Base-by-base conservation (phyloP, 2,329 filamentous ascomycete genomes). In the Monosporascus ibericus region DNA sequence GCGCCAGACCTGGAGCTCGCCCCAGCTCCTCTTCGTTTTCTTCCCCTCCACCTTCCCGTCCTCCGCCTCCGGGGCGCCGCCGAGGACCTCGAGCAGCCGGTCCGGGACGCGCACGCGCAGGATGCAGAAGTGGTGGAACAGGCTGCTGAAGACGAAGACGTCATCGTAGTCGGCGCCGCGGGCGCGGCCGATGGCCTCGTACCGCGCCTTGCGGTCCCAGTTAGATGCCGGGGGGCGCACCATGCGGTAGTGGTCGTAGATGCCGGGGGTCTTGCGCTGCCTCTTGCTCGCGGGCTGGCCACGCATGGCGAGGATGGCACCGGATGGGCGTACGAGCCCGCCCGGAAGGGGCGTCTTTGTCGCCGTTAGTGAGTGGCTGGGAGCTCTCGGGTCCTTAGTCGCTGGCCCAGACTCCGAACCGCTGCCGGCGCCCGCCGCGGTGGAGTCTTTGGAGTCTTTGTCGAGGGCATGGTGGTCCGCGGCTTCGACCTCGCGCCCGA, bases 201-300 rank as follows among this genome's bases (percentile, higher is more conserved):
- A 86, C 36, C 74, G 72, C 30, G 77, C 75, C 67, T 83, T 84
- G 53, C 72, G 73, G 61, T 86, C 83, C 83, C 83, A 86, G 22
- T 75, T 78, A 6, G 75, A 69, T 9, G 77, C 68, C 0, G 83
- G 82, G 8, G 78, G 79, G 2, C 80, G 74, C 44, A 86, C 72
- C 74, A 81, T 84, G 52, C 83, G 77, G 67, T 86, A 86, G 59
- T 75, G 80, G 63, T 86, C 82, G 63, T 85, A 86, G 47, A 84
- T 75, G 55, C 74, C 76, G 64, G 80, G 68, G 49, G 74, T 80
- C 65, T 79, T 82, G 54, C 79, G 76, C 38, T 75, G 67, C 55
- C 76, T 80, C 65, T 81, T 81, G 37, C 60, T 64, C 3, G 64
- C 57, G 4, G 68, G 70, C 38, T 60, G 60, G 14, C 61, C 65